A percentile compares a stretch with the other conserved stretches of the same genome.
Conservation (phyloP, 805 yeast species). For the Kazachstania kunashirensis region DNA sequence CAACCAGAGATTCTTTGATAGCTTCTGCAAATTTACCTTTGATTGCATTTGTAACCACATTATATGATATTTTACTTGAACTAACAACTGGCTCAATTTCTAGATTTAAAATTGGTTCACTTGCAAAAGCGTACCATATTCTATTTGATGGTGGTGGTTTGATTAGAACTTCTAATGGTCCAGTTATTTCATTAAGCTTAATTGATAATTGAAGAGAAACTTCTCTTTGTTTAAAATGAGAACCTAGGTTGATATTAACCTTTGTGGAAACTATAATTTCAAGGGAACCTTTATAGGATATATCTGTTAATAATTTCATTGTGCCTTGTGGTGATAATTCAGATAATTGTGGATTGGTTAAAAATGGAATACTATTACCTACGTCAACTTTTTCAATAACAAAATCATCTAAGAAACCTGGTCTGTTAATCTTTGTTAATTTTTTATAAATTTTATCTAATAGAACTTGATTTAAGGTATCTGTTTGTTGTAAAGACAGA, state of each 20-base stretch:
- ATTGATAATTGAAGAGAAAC: slow-evolving; percentile 66
- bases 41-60: slow-evolving; percentile 69
- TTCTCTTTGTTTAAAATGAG: slow-evolving; percentile 64
- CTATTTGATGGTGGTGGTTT: slow-evolving; percentile 90
- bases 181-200: slow-evolving; percentile 57
- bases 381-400: slow-evolving; percentile 60
- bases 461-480: slow-evolving; percentile 48
- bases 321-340: slow-evolving; percentile 76
- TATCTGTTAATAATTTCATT: slow-evolving; percentile 47
- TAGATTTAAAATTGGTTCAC: slow-evolving; percentile 66
- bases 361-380: slow-evolving; percentile 72
- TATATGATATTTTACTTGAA: slow-evolving; percentile 68
- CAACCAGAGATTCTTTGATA: slow-evolving; percentile 66
- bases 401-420: slow-evolving; percentile 81
- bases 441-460: slow-evolving; percentile 56
- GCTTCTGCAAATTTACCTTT: slow-evolving; percentile 72
- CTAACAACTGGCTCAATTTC: slow-evolving; percentile 87
- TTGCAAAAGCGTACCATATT: slow-evolving; percentile 80
- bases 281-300: slow-evolving; percentile 68
- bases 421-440: slow-evolving; percentile 68
- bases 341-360: slow-evolving; percentile 61
- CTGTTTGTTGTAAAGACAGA: slow-evolving; percentile 65
- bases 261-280: slow-evolving; percentile 73
- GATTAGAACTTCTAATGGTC: slow-evolving; percentile 56
- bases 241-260: slow-evolving; percentile 62